Evolutionary conservation across 495 filamentous ascomycete species (phyloP).

Genomic region (Aspergillus coremiiformis): DNA sequence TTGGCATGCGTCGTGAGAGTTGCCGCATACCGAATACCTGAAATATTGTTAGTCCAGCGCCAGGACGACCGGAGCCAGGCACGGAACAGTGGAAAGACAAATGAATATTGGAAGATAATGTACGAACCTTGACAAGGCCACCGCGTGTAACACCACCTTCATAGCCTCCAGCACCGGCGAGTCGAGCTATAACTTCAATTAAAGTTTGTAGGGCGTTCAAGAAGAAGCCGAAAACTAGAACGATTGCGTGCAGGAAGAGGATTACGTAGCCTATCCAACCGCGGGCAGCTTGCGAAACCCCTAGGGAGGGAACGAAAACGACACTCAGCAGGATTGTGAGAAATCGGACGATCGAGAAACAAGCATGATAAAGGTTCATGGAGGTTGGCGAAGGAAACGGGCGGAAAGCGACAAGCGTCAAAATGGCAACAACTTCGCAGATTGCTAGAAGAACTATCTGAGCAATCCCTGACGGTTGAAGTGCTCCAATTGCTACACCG

Average conservation of each 20-base stretch:
- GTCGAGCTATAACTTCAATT: conserved; percentile 74
- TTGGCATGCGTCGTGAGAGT: conserved; percentile 65
- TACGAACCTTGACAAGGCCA: conserved; percentile 70
- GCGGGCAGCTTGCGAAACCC: conserved; percentile 65
- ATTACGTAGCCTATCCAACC: conserved; percentile 96
- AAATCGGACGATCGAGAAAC: conserved; percentile 73
- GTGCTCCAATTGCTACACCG: conserved; percentile 84
- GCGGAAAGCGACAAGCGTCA: conserved; percentile 81
- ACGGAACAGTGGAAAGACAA: neutral
- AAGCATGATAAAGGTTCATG: conserved; percentile 94
- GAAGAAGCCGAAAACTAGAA: conserved; percentile 89
- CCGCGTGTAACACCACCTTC: conserved; percentile 70
- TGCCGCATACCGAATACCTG: conserved; percentile 87
- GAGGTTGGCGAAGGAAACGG: conserved; percentile 87
- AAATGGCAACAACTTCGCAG: conserved; percentile 85
- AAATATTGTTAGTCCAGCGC: conserved; percentile 2
- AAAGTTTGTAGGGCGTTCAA: conserved; percentile 85
- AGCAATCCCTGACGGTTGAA: conserved; percentile 87
- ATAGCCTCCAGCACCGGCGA: conserved; percentile 72
- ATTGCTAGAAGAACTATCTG: conserved; percentile 87
- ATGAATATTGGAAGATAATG: too few relatives aligned
- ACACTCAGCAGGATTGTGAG: conserved; percentile 75
- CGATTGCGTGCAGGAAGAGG: conserved; percentile 74
- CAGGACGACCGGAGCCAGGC: conserved; percentile 1
- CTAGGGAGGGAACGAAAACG: conserved; percentile 76